These are phyloP conservation scores for Cryptosporidium bovis DNA, from an alignment of 169 alveolate genomes.

Conservation along the genomic window DNA sequence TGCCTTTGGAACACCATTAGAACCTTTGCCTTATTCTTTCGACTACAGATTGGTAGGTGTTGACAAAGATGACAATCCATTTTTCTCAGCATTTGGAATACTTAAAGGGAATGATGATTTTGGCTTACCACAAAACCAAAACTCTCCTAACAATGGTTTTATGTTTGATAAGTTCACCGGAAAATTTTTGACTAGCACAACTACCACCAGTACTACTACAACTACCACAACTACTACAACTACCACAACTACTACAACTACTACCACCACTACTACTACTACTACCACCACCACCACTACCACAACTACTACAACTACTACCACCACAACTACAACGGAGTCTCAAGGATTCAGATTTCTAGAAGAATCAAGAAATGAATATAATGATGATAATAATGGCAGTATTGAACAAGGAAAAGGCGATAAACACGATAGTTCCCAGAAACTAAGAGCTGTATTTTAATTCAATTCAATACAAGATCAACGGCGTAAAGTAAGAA, in stretches of 20 bases:
- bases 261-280: constrained; percentile 18
- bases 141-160: not conserved
- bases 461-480: too few relatives aligned
- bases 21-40: constrained; percentile 57
- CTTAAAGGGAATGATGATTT: not conserved
- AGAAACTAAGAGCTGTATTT: too few relatives aligned
- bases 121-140: too few relatives aligned
- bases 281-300: constrained; percentile 36
- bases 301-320: not conserved
- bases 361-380: too few relatives aligned
- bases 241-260: not conserved
- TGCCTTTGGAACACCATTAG: constrained; percentile 42
- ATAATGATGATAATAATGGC: too few relatives aligned
- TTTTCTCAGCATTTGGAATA: constrained; percentile 44
- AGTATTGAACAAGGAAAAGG: too few relatives aligned
- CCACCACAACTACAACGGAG: not conserved
- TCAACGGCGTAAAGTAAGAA: too few relatives aligned
- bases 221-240: constrained; percentile 9
- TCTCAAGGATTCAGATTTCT: not conserved
- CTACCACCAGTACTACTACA: constrained; percentile 6
- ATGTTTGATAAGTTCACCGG: constrained; percentile 16
- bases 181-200: not conserved
- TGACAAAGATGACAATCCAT: constrained; percentile 32
- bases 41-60: constrained; percentile 64
- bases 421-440: too few relatives aligned